phyloP scores from a whole-genome alignment of 2,329 filamentous ascomycete species.

The Meredithiella fracta region DNA sequence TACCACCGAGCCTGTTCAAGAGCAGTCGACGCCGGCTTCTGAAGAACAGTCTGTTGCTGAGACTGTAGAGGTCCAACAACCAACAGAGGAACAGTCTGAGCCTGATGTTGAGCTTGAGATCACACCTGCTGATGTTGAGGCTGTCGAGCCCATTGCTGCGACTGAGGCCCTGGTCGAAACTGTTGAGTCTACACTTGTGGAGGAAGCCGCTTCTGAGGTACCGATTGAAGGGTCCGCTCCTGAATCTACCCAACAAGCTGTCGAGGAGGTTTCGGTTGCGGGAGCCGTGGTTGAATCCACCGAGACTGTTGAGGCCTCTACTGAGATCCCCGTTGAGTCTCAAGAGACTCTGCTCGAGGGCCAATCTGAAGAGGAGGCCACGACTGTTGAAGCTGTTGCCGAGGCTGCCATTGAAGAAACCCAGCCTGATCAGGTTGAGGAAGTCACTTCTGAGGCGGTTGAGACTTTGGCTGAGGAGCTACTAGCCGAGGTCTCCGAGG shows the following conservation, averaged over 20 bases:
- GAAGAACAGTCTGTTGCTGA: no score
- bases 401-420: no score
- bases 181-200: no score
- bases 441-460: no score
- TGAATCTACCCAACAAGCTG: no score
- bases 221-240: not conserved
- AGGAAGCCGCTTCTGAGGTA: not conserved
- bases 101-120: conserved; percentile 1
- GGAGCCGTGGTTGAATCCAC: not conserved
- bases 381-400: no score
- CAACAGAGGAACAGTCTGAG: not conserved
- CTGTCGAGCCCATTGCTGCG: not conserved
- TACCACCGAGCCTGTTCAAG: no score
- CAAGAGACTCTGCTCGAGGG: not conserved
- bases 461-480: not conserved
- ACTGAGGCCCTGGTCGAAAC: not conserved
- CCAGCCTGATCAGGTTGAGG: no score
- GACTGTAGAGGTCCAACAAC: no score
- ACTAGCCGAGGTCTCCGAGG: not conserved
- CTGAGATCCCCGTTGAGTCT: not conserved
- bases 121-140: not conserved
- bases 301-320: not conserved
- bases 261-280: not conserved
- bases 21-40: no score
- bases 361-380: not conserved